phyloP scores from a whole-genome alignment of 2,329 filamentous ascomycete species.

The Aspergillus sojae region DNA sequence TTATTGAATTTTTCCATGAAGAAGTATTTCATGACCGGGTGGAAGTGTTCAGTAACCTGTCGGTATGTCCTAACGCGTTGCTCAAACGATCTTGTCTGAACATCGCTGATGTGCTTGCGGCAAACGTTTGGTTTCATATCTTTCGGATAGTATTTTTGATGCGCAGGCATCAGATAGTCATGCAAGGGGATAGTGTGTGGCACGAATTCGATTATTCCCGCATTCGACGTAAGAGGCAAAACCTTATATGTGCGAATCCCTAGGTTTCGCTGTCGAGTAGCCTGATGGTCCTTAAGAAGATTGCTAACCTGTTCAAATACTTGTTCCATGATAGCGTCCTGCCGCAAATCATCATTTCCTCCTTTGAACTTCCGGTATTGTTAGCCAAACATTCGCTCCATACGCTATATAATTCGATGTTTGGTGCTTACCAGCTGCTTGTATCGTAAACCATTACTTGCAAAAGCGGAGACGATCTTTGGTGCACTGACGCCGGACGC shows the following conservation, averaged over 20 bases:
- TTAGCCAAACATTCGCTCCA: conserved; percentile 12
- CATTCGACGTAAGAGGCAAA: conserved; percentile 78
- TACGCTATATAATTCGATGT: neutral
- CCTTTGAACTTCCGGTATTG: conserved; percentile 70
- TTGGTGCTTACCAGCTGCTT: conserved; percentile 72
- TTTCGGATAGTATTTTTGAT: conserved; percentile 81
- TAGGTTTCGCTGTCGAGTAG: conserved; percentile 83
- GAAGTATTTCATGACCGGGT: conserved; percentile 94
- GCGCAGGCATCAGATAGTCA: conserved; percentile 88
- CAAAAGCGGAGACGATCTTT: conserved; percentile 84
- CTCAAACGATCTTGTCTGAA: conserved; percentile 70
- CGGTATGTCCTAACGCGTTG: conserved; percentile 74
- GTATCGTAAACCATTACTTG: conserved; percentile 75
- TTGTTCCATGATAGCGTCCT: conserved; percentile 99
- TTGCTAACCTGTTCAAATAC: conserved; percentile 96
- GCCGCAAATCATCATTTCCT: conserved; percentile 91
- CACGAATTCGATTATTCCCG: conserved; percentile 96
- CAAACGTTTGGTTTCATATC: conserved; percentile 77
- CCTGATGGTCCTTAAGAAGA: conserved; percentile 80
- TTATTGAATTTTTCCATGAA: conserved; percentile 94
- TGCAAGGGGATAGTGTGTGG: conserved; percentile 89
- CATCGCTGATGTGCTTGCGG: conserved; percentile 75
- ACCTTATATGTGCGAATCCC: conserved; percentile 98
- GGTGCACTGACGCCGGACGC: conserved; percentile 89
- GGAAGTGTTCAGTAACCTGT: conserved; percentile 77